phyloP scores from a whole-genome alignment of 805 yeast genomes.

The Jamesozyma piceae region DNA sequence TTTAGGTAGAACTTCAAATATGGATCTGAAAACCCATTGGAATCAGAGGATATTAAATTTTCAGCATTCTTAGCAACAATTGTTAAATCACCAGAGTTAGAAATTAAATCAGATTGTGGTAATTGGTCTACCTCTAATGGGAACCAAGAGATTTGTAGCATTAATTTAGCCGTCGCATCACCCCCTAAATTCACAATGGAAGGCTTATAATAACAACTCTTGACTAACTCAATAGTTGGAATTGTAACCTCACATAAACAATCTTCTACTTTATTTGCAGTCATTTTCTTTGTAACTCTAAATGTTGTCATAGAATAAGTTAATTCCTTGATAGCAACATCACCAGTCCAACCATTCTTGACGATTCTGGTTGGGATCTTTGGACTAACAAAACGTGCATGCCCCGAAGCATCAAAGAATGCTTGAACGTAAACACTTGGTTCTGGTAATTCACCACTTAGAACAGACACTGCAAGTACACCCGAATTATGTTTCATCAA shows the following conservation, averaged over 20 bases:
- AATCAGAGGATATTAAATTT: conserved; percentile 74
- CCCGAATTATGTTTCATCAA: conserved; percentile 59
- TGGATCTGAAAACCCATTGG: conserved; percentile 91
- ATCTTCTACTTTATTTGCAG: conserved; percentile 47
- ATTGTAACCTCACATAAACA: conserved; percentile 52
- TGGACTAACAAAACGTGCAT: conserved; percentile 51
- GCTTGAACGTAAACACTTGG: conserved; percentile 61
- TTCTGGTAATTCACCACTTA: conserved; percentile 47
- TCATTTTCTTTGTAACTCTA: conserved; percentile 48
- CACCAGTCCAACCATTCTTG: conserved; percentile 50
- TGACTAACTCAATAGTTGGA: conserved; percentile 57
- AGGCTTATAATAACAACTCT: conserved; percentile 56
- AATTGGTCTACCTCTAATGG: conserved; percentile 55
- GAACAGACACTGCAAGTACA: conserved; percentile 58
- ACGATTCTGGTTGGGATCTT: conserved; percentile 32
- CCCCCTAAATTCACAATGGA: conserved; percentile 48
- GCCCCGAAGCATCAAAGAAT: conserved; percentile 67
- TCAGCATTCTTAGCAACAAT: conserved; percentile 56
- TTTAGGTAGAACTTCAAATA: conserved; percentile 62
- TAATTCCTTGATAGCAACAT: conserved; percentile 65
- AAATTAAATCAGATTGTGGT: conserved; percentile 66
- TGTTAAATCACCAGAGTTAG: conserved; percentile 62
- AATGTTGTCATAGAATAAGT: conserved; percentile 61
- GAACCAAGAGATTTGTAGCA: conserved; percentile 62
- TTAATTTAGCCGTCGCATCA: conserved; percentile 42